Percentiles rank a stretch among this genome's conserved stretches.
Conservation (phyloP, 179 eudicot genomes). For the Heliamphora pulchella region DNA sequence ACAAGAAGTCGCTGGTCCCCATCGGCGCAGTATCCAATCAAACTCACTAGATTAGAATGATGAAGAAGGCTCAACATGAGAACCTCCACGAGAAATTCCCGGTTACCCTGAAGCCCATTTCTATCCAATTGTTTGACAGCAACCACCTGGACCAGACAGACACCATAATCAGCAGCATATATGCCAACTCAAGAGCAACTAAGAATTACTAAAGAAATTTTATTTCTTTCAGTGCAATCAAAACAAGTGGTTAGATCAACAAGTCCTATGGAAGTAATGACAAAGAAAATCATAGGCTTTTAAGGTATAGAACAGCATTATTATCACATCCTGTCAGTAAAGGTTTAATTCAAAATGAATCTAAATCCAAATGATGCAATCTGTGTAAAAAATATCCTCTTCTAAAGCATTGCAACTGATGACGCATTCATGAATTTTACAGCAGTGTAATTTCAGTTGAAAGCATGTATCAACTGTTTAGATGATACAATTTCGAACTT, state of each 20-base stretch:
- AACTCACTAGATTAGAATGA: slow-evolving; percentile 69
- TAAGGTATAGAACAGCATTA: not conserved
- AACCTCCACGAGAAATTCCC: slow-evolving; percentile 93
- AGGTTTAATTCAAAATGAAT: not conserved
- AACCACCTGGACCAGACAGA: slow-evolving; percentile 46
- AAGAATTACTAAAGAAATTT: not conserved
- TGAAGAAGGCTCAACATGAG: slow-evolving; percentile 96
- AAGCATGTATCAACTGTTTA: no score
- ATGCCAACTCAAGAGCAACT: not conserved
- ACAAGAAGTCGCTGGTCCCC: slow-evolving; percentile 93
- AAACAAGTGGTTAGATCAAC: no score
- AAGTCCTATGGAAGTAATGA: not conserved
- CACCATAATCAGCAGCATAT: slow-evolving; percentile 3
- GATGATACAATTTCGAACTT: no score
- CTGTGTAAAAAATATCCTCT: not conserved
- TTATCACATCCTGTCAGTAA: not conserved
- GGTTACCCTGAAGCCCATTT: slow-evolving; percentile 92
- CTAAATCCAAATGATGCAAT: not conserved
- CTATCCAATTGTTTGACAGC: slow-evolving; percentile 95
- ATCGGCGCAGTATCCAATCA: slow-evolving; percentile 91
- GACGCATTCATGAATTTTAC: no score
- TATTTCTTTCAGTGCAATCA: not conserved
- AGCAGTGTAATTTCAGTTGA: no score
- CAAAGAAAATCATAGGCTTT: no score
- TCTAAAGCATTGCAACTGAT: not conserved